Percentiles rank a stretch among this genome's conserved stretches.
Evolutionary conservation across 148 eudicot species (phyloP).

Genomic region (Gaultheria prostrata): DNA sequence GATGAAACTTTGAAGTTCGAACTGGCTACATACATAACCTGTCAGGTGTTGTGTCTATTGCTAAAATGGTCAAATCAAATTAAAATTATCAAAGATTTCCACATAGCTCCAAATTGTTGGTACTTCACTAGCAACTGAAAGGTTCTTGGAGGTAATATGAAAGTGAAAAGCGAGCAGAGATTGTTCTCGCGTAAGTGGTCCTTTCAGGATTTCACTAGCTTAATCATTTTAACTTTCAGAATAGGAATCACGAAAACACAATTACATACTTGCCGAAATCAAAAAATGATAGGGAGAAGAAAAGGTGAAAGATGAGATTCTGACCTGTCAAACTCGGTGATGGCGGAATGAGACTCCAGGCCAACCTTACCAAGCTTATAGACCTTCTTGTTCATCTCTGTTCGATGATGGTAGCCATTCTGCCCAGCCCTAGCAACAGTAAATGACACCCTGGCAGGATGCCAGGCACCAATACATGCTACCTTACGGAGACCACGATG

Average conservation of each 20-base stretch:
- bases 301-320: background rate
- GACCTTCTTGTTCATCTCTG: conserved; percentile 48
- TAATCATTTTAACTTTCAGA: background rate
- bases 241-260: background rate
- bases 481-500: conserved; percentile 54
- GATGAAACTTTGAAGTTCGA: background rate
- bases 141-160: background rate
- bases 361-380: conserved; percentile 45
- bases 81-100: background rate
- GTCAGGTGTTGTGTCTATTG: background rate
- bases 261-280: background rate
- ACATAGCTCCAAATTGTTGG: background rate
- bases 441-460: conserved; percentile 50
- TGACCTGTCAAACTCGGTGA: conserved; percentile 49
- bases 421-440: conserved; percentile 54
- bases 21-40: background rate
- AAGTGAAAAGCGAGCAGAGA: background rate
- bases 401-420: conserved; percentile 48
- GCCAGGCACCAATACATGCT: conserved; percentile 54
- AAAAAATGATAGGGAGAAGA: background rate
- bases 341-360: conserved; percentile 41
- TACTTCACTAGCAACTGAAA: background rate
- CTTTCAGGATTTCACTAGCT: background rate
- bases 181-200: background rate
- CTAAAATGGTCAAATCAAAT: background rate